phyloP scores from a whole-genome alignment of 257 asterid species.

The Paraleonurus japonicus region DNA sequence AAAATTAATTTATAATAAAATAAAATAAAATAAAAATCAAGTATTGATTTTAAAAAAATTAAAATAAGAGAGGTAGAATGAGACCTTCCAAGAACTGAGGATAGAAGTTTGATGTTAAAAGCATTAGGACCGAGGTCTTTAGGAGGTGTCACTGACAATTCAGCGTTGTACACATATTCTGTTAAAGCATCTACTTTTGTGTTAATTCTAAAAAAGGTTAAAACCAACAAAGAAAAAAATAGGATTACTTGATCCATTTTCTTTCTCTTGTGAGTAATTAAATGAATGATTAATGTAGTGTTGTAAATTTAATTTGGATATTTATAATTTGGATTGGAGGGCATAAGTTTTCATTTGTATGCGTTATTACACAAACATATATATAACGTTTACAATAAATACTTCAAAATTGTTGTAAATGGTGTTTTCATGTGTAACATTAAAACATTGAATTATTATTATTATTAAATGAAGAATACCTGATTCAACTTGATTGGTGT shows the following conservation, averaged over 20 bases:
- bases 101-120: conserved; percentile 7
- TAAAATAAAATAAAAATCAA: too few relatives aligned
- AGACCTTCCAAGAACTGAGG: conserved; percentile 15
- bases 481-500: neutral
- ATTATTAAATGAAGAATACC: neutral
- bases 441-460: neutral
- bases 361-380: too few relatives aligned
- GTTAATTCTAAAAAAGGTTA: neutral
- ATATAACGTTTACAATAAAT: too few relatives aligned
- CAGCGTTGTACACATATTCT: neutral
- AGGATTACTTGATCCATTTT: neutral
- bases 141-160: neutral
- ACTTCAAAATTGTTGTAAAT: too few relatives aligned
- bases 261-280: neutral
- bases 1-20: neutral
- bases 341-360: too few relatives aligned
- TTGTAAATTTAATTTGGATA: neutral
- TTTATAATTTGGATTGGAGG: neutral
- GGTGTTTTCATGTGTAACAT: neutral
- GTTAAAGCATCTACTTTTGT: neutral
- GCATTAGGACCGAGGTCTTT: neutral
- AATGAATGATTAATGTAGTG: too few relatives aligned
- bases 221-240: neutral
- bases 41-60: neutral
- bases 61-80: neutral